These are phyloP conservation scores for Pseudogymnoascus sp. DNA, from an alignment of 2,329 filamentous ascomycete genomes.

Conservation along the genomic window DNA sequence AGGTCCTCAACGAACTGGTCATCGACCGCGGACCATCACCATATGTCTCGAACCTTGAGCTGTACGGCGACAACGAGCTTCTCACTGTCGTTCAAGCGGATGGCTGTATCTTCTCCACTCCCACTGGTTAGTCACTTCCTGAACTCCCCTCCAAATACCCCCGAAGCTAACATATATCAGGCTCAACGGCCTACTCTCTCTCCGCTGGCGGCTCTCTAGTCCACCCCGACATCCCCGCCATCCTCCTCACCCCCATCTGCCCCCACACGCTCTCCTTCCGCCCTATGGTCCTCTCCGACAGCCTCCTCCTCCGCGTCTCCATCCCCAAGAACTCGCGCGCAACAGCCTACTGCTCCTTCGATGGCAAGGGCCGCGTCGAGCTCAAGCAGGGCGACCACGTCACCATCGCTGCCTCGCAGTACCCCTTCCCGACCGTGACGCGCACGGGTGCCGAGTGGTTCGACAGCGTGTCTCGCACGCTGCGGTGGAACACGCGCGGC, in stretches of 20 bases:
- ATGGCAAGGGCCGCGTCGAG: constrained; percentile 92
- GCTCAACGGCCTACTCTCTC: constrained; percentile 89
- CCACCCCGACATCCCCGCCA: constrained; percentile 93
- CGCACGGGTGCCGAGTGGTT: constrained; percentile 92
- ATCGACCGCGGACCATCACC: constrained; percentile 95
- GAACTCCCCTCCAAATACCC: neutral
- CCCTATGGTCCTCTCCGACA: constrained; percentile 95
- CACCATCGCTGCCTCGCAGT: constrained; percentile 90
- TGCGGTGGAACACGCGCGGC: constrained; percentile 91
- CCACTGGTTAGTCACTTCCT: constrained; percentile 53
- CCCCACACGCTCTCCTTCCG: constrained; percentile 95
- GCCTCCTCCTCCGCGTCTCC: constrained; percentile 80
- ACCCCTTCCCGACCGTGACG: constrained; percentile 94
- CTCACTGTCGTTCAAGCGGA: constrained; percentile 94
- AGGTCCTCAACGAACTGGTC: constrained; percentile 96
- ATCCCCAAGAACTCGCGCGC: constrained; percentile 79
- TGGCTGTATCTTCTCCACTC: constrained; percentile 95
- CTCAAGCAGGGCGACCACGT: constrained; percentile 90
- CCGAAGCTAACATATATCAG: constrained; percentile 24
- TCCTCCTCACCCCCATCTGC: constrained; percentile 93
- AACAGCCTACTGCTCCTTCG: constrained; percentile 93
- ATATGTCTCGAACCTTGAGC: constrained; percentile 92
- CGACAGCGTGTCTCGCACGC: constrained; percentile 81
- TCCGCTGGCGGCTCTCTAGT: constrained; percentile 93
- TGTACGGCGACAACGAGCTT: constrained; percentile 91